Evolutionary conservation across 2,329 filamentous ascomycete genomes (phyloP).

Genomic region (Trichophyton verrucosum): DNA sequence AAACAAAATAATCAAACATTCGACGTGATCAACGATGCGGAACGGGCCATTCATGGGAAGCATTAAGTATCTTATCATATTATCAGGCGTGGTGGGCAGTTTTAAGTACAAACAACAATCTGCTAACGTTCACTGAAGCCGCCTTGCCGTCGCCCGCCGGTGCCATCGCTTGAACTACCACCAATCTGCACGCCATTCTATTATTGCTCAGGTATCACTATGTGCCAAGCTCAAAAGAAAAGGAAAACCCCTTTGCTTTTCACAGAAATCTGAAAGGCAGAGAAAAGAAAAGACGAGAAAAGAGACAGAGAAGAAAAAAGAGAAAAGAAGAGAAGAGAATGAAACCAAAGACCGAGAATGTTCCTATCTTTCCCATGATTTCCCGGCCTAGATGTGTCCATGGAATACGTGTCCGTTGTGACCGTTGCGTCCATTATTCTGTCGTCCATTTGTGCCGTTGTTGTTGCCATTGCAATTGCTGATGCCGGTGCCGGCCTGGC

Average conservation of each 20-base stretch:
- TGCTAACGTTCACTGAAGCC: constrained; percentile 4
- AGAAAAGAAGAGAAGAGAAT: background rate
- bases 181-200: constrained; percentile 3
- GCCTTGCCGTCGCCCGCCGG: background rate
- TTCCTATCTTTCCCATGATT: background rate
- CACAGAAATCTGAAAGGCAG: background rate
- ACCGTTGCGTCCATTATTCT: background rate
- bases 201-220: background rate
- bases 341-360: background rate
- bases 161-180: background rate
- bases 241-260: background rate
- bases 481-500: background rate
- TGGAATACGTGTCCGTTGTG: constrained; percentile 1
- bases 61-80: background rate
- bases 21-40: background rate
- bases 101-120: background rate
- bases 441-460: background rate
- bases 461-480: background rate
- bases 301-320: background rate
- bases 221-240: background rate
- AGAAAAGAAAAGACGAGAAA: background rate
- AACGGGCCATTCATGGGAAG: background rate
- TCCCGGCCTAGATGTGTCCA: background rate
- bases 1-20: background rate
- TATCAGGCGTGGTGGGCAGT: background rate